These are phyloP conservation scores for Bullera alba DNA, from an alignment of 768 basidiomycete genomes.

Conservation along the genomic window DNA sequence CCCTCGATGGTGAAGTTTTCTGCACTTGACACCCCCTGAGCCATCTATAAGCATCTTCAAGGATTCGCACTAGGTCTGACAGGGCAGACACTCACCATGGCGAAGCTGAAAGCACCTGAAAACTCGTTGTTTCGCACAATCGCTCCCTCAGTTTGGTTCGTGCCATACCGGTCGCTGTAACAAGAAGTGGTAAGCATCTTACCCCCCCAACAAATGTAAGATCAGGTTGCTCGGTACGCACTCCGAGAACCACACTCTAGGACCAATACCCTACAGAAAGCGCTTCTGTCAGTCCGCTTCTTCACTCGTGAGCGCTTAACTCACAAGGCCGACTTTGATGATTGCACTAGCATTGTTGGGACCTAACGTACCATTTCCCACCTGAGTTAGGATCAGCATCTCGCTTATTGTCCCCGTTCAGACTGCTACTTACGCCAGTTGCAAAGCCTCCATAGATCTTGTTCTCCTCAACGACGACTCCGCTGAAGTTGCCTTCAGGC, in stretches of 20 bases:
- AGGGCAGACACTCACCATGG: slow-evolving; percentile 18
- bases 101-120: slow-evolving; percentile 37
- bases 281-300: neutral
- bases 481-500: slow-evolving; percentile 33
- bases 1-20: slow-evolving; percentile 21
- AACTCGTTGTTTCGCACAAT: slow-evolving; percentile 29
- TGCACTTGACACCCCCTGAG: slow-evolving; percentile 22
- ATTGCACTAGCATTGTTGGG: slow-evolving; percentile 28
- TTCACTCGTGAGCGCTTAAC: neutral
- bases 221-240: neutral
- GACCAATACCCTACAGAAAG: slow-evolving; percentile 22
- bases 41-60: neutral
- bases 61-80: neutral
- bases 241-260: slow-evolving; percentile 32
- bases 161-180: slow-evolving; percentile 24
- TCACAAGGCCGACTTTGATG: slow-evolving; percentile 40
- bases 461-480: slow-evolving; percentile 27
- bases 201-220: neutral
- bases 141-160: slow-evolving; percentile 26
- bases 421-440: slow-evolving; percentile 15
- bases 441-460: slow-evolving; percentile 36
- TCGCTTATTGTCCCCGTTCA: neutral
- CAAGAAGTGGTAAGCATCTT: neutral
- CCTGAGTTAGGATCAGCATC: slow-evolving; percentile 7
- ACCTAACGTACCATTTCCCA: slow-evolving; percentile 24